Percentiles rank a stretch among this genome's conserved stretches.
Evolutionary conservation across 192 early-diverging fungal species (phyloP).

Genomic region (Powellomyces hirtus): DNA sequence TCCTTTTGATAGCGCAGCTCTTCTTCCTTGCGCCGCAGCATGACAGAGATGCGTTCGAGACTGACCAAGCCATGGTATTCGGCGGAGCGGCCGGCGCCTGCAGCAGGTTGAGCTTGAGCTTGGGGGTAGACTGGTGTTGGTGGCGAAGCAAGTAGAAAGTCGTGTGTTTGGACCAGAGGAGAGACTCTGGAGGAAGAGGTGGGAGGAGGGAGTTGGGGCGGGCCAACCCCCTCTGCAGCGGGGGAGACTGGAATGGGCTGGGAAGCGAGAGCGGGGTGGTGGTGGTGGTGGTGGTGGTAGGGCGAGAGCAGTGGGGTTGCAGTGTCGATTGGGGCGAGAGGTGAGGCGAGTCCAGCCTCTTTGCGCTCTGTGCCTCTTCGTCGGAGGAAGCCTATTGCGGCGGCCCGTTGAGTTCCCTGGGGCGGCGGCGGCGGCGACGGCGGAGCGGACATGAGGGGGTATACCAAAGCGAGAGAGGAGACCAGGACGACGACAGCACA

Average conservation of each 20-base stretch:
- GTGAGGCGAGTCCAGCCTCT: background rate
- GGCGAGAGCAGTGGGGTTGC: background rate
- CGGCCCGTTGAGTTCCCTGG: slow-evolving; percentile 5
- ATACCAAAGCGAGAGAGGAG: no score
- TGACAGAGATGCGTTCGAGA: slow-evolving; percentile 33
- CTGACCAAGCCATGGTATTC: slow-evolving; percentile 15
- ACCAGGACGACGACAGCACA: no score
- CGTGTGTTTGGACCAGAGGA: background rate
- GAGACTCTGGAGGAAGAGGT: background rate
- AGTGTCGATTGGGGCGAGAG: background rate
- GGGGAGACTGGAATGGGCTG: background rate
- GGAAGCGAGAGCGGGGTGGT: background rate
- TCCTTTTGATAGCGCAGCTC: slow-evolving; percentile 31
- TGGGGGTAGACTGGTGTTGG: background rate
- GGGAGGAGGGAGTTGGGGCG: background rate
- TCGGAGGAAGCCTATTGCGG: slow-evolving; percentile 27
- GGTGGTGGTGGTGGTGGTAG: background rate
- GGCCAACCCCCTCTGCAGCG: background rate
- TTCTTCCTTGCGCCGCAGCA: slow-evolving; percentile 39
- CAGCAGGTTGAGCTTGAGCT: background rate
- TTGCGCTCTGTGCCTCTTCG: slow-evolving; percentile 17
- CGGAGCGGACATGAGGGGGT: no score
- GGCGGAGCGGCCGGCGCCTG: background rate
- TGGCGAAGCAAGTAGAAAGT: background rate
- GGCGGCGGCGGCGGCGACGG: background rate